Percentiles rank a stretch among this genome's conserved stretches.
Evolutionary conservation across 345 rosid species (phyloP).

Genomic region (Pseudoturritis turrita): DNA sequence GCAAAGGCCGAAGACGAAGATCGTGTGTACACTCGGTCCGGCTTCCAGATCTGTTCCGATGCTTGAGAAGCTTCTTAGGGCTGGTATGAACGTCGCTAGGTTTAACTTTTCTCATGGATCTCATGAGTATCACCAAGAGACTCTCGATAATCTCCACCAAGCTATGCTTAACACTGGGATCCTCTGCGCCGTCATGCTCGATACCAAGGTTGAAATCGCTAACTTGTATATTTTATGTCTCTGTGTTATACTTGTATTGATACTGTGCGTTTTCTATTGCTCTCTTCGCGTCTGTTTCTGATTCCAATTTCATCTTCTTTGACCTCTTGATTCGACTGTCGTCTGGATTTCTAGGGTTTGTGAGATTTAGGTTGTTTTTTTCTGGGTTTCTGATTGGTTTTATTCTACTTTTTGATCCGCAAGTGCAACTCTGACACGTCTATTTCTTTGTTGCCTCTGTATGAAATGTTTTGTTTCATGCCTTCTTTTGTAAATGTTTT

Average conservation of each 20-base stretch:
- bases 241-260: not conserved
- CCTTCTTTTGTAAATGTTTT: conserved; percentile 4
- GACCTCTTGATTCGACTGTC: not conserved
- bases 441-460: not conserved
- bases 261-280: not conserved
- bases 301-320: conserved; percentile 10
- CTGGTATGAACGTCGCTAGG: conserved; percentile 98
- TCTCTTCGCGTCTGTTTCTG: not conserved
- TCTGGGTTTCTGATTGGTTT: not conserved
- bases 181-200: conserved; percentile 97
- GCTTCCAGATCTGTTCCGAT: conserved; percentile 76
- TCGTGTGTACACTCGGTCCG: conserved; percentile 93
- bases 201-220: conserved; percentile 59
- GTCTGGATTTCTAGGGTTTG: conserved; percentile 23
- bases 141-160: conserved; percentile 76
- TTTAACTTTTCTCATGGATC: conserved; percentile 99
- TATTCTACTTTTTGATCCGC: conserved; percentile 1
- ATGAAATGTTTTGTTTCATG: not conserved
- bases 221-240: not conserved
- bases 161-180: conserved; percentile 88
- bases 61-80: conserved; percentile 79
- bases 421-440: not conserved
- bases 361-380: not conserved
- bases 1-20: conserved; percentile 85
- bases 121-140: conserved; percentile 88